These are phyloP conservation scores for Colletotrichum sp. DNA, from an alignment of 2,329 filamentous ascomycete genomes.

Conservation along the genomic window DNA sequence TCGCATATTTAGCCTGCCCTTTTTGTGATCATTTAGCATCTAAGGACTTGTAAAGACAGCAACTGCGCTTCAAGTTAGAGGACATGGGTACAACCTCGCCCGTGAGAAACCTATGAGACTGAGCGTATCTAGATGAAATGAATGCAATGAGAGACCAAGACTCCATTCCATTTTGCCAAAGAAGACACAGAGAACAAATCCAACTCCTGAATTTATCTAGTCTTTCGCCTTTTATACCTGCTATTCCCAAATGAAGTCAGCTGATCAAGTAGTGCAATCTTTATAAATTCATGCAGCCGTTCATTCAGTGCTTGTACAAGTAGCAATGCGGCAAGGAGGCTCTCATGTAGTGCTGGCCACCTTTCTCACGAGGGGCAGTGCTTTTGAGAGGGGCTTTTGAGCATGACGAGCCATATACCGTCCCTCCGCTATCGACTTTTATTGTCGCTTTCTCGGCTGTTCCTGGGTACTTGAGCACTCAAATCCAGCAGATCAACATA, in stretches of 20 bases:
- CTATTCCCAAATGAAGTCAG: neutral
- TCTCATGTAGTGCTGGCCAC: neutral
- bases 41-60: fast-evolving
- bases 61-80: neutral
- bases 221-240: fast-evolving
- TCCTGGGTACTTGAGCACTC: fast-evolving
- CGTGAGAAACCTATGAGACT: neutral
- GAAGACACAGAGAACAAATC: neutral
- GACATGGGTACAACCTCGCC: neutral
- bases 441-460: neutral
- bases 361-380: no score
- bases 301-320: neutral
- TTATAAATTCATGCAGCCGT: neutral
- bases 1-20: neutral
- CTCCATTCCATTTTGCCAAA: fast-evolving
- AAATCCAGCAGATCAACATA: neutral
- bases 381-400: neutral
- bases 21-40: neutral
- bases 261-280: fast-evolving
- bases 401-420: no score
- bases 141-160: neutral
- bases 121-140: neutral
- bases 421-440: neutral
- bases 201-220: neutral
- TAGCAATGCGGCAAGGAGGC: no score